Evolutionary conservation across 208 protist genomes (phyloP), one percentile per base, ranked within the genome.

Genomic region (Leishmania martiniquensis): DNA sequence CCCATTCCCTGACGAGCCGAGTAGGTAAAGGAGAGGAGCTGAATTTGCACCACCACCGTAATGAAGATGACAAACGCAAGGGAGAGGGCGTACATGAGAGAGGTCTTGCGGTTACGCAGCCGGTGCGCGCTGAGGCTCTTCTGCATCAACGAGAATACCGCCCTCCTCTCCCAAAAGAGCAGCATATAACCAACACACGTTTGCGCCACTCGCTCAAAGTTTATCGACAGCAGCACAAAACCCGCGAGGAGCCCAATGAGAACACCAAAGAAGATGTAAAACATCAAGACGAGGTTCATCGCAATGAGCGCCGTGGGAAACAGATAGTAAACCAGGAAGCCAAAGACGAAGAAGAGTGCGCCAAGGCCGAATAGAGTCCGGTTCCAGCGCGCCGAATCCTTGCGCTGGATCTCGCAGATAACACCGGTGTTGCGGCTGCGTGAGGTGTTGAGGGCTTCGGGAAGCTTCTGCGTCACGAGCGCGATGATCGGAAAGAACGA

Each of bases 21-120:
- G 78, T 86, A 86, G 62, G 83, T 44, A 39, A 91, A 83, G 25
- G 89, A 83, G 4, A 65, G 72, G 42, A 99, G 80, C 77, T 98
- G 89, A 39, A 96, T 86, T 22, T 94, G 69, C 72, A 97, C 96
- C 7, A 86, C 80, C 13, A 99, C 93, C 29, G 92, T 91, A 72
- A 98, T 90, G 88, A 98, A 99, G 57, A 99, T 89, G 63, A 99
- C 89, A 75, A 99, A 99, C 47, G 87, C 90, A 17, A 99, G 80
- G 13, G 92, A 88, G 0, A 99, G 75, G 1, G 98, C 80, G 82
- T 98, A 99, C 93, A 99, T 98, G 22, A 99, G 81, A 7, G 98
- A 95, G 6, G 98, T 99, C 87, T 99, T 99, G 32, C 96, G 89
- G 79, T 99, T 99, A 65, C 97, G 80, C 47, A 66, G 25, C 51